Evolutionary conservation across 306 rosid species (phyloP).

Genomic region (Trifolium dubium): DNA sequence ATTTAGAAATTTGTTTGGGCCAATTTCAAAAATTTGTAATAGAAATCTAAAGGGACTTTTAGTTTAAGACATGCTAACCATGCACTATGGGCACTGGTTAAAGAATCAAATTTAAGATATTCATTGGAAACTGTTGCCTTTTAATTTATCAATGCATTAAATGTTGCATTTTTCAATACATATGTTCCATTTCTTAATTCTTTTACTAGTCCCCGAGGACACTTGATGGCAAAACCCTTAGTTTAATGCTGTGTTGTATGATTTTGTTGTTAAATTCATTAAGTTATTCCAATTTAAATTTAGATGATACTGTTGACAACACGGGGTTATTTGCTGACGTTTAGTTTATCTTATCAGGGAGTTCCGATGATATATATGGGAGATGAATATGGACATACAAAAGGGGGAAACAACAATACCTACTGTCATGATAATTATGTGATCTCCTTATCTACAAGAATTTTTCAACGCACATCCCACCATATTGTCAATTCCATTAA

Average conservation of each 20-base stretch:
- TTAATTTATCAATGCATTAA: background rate
- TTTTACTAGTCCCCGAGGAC: background rate
- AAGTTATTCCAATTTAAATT: constrained; percentile 20
- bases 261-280: background rate
- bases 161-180: background rate
- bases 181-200: background rate
- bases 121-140: background rate
- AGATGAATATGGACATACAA: constrained; percentile 98
- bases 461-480: constrained; percentile 21
- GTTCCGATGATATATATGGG: constrained; percentile 97
- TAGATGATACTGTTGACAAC: constrained; percentile 19
- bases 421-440: constrained; percentile 96
- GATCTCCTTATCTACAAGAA: constrained; percentile 46
- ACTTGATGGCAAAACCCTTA: background rate
- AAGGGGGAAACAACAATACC: constrained; percentile 96
- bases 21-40: too few species aligned
- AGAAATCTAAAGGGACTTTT: background rate
- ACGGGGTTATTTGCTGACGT: constrained; percentile 30
- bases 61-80: background rate
- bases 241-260: constrained; percentile 4
- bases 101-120: background rate
- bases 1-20: background rate
- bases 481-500: constrained; percentile 33
- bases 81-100: background rate
- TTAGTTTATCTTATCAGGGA: constrained; percentile 62